These are phyloP conservation scores for Volvox reticuliferus DNA, from an alignment of 139 green algal genomes.

Conservation along the genomic window DNA sequence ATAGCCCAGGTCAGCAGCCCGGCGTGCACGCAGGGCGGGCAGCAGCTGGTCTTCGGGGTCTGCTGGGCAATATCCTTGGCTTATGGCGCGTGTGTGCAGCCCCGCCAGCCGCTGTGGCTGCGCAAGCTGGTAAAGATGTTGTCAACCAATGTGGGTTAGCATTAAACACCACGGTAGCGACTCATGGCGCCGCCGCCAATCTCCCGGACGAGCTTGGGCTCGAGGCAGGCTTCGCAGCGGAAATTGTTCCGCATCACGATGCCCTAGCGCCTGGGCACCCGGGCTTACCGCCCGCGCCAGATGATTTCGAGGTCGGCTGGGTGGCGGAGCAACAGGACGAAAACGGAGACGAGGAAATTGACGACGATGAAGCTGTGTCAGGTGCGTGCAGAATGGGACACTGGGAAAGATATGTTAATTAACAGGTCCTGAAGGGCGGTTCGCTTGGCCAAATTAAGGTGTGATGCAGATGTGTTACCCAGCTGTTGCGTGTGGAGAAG, in stretches of 20 bases:
- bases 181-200: neutral
- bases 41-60: neutral
- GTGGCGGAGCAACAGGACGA: neutral
- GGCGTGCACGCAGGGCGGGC: neutral
- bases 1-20: neutral
- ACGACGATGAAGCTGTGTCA: neutral
- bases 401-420: no score
- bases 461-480: no score
- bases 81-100: neutral
- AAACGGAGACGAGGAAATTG: neutral
- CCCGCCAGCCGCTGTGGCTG: neutral
- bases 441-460: no score
- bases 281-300: neutral
- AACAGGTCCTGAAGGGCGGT: no score
- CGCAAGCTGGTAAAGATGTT: neutral
- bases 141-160: neutral
- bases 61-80: neutral
- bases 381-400: neutral
- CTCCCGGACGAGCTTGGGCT: neutral
- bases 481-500: no score
- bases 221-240: neutral
- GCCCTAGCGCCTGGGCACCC: neutral
- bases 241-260: neutral
- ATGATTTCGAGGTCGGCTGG: neutral
- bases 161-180: neutral